phyloP scores from a whole-genome alignment of 495 filamentous ascomycete genomes.

The Lineolata rhizophorae region DNA sequence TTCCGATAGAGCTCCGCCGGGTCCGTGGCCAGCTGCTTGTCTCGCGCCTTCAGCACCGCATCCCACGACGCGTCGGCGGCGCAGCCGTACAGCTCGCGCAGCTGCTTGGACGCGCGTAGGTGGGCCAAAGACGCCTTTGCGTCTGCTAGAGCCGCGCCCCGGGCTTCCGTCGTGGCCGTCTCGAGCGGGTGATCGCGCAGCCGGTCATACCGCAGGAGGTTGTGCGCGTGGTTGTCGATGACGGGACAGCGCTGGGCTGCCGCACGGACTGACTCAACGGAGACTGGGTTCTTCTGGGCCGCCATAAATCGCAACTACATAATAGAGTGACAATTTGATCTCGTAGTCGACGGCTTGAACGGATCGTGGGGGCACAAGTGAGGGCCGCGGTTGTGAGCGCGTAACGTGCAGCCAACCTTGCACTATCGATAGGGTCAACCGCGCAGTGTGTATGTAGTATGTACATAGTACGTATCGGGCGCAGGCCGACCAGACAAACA shows the following conservation, averaged over 20 bases:
- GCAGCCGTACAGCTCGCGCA: conserved; percentile 39
- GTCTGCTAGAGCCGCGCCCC: conserved; percentile 39
- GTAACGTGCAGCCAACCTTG: too few relatives aligned
- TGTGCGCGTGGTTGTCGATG: conserved; percentile 82
- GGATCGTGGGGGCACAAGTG: too few relatives aligned
- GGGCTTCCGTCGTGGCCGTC: conserved; percentile 54
- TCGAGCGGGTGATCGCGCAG: conserved; percentile 16
- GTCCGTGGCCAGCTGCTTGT: conserved; percentile 21
- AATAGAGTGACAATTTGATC: too few relatives aligned
- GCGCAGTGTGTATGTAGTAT: too few relatives aligned
- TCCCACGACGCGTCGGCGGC: conserved; percentile 42
- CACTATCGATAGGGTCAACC: too few relatives aligned
- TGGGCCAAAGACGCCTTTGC: conserved; percentile 40
- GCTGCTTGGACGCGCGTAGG: conserved; percentile 44
- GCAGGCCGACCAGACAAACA: too few relatives aligned
- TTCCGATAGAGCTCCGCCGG: conserved; percentile 34
- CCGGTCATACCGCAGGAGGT: conserved; percentile 34
- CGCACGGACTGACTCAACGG: too few relatives aligned
- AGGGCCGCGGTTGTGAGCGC: too few relatives aligned
- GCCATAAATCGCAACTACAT: too few relatives aligned
- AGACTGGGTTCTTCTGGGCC: too few relatives aligned
- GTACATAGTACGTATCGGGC: too few relatives aligned
- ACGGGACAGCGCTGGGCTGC: conserved; percentile 34
- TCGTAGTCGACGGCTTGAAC: too few relatives aligned
- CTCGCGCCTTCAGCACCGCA: conserved; percentile 27